Conservation (phyloP, 2,329 filamentous ascomycete species). For the Alternaria ventricosa region DNA sequence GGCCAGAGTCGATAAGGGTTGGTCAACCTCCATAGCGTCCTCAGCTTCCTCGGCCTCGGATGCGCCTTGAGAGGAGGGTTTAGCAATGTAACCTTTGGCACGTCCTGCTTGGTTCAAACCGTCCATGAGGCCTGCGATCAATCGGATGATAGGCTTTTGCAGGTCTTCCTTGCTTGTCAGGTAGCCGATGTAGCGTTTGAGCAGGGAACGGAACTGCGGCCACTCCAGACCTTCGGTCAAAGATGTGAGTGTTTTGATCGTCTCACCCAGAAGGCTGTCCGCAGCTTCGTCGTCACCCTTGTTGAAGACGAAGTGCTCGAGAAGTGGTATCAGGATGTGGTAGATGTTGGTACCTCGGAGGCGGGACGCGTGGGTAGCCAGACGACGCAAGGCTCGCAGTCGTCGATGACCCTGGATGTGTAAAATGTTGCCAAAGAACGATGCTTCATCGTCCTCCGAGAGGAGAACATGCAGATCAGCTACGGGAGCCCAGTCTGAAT, state of each 20-base stretch:
- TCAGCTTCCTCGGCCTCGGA: conserved; percentile 20
- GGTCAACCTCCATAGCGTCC: conserved; percentile 35
- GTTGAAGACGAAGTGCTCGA: conserved; percentile 94
- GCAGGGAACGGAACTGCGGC: conserved; percentile 85
- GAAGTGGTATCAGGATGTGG: conserved; percentile 85
- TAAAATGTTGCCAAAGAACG: conserved; percentile 92
- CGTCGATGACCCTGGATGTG: conserved; percentile 89
- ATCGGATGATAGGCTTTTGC: conserved; percentile 83
- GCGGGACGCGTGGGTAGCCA: conserved; percentile 72
- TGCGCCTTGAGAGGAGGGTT: conserved; percentile 45
- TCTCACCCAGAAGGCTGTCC: conserved; percentile 84
- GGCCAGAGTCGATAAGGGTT: conserved; percentile 56
- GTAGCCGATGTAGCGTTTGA: conserved; percentile 84
- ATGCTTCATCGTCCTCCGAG: conserved; percentile 75
- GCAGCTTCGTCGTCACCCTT: conserved; percentile 76
- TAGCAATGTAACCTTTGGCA: conserved; percentile 41
- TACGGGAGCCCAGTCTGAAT: conserved; percentile 73
- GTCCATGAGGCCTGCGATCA: conserved; percentile 83
- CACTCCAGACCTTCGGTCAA: conserved; percentile 82
- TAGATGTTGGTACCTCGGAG: conserved; percentile 80
- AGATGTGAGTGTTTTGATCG: conserved; percentile 78
- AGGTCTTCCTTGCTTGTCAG: conserved; percentile 79
- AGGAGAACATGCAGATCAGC: conserved; percentile 77
- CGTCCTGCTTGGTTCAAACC: conserved; percentile 66
- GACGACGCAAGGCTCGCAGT: conserved; percentile 78